These are phyloP conservation scores for Blastobotrys parvus DNA, from an alignment of 805 yeast species.

Conservation along the genomic window DNA sequence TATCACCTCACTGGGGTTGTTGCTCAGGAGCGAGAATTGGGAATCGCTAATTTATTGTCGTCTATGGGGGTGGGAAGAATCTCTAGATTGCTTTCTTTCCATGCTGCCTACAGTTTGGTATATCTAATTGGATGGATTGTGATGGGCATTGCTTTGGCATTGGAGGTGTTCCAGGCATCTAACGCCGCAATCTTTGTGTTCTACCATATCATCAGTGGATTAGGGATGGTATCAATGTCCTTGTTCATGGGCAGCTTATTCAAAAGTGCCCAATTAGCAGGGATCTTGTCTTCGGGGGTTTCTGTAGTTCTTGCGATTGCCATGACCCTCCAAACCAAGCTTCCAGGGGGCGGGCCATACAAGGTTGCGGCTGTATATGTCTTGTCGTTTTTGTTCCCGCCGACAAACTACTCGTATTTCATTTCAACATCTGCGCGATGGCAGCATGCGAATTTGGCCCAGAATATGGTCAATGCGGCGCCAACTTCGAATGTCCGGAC, in stretches of 20 bases:
- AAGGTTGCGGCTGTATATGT: slow-evolving; percentile 22
- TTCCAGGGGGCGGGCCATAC: slow-evolving; percentile 19
- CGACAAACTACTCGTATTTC: slow-evolving; percentile 29
- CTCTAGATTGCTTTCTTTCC: slow-evolving; percentile 23
- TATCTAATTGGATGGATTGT: slow-evolving; percentile 29
- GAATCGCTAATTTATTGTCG: slow-evolving; percentile 24
- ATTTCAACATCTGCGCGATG: slow-evolving; percentile 25
- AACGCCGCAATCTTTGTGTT: slow-evolving; percentile 21
- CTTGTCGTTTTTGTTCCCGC: slow-evolving; percentile 28
- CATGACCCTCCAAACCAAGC: slow-evolving; percentile 25
- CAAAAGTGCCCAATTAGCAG: slow-evolving; percentile 26
- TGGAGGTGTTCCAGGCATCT: slow-evolving; percentile 21
- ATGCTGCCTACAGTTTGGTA: slow-evolving; percentile 23
- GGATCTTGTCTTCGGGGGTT: slow-evolving; percentile 27
- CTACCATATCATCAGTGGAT: slow-evolving; percentile 27
- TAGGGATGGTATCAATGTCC: slow-evolving; percentile 26
- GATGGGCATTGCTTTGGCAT: slow-evolving; percentile 21
- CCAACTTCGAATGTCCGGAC: slow-evolving; percentile 21
- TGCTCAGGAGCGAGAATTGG: slow-evolving; percentile 28
- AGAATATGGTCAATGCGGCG: slow-evolving; percentile 21
- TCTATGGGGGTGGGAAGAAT: slow-evolving; percentile 26
- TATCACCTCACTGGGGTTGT: slow-evolving; percentile 29
- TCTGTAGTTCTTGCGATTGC: slow-evolving; percentile 26
- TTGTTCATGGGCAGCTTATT: slow-evolving; percentile 26
- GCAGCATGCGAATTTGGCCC: slow-evolving; percentile 20